Conservation (phyloP, 106 monocot genomes). For the Apostasia ramifera region DNA sequence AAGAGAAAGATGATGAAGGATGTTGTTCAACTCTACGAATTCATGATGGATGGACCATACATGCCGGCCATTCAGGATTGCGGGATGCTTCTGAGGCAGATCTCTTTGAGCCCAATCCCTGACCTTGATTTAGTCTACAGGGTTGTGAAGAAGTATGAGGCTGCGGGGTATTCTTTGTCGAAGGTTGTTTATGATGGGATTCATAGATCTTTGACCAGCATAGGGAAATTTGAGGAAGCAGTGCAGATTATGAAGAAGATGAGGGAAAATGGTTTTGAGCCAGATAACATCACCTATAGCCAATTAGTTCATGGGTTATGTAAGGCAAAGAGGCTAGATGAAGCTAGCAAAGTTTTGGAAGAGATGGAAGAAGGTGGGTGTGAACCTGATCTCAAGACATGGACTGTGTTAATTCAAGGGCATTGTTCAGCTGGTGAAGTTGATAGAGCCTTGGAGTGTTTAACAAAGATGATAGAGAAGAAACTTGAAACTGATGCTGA, state of each 20-base stretch:
- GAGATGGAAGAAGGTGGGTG: constrained; percentile 58
- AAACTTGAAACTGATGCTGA: constrained; percentile 50
- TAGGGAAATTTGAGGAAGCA: constrained; percentile 60
- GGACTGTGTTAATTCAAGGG: constrained; percentile 86
- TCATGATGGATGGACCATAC: constrained; percentile 93
- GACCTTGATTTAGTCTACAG: constrained; percentile 63
- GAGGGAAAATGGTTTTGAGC: constrained; percentile 55
- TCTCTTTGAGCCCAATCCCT: constrained; percentile 34
- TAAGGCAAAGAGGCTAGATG: constrained; percentile 64
- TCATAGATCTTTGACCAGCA: constrained; percentile 69
- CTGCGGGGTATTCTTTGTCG: constrained; percentile 46
- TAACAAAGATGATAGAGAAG: constrained; percentile 63
- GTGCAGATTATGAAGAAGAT: constrained; percentile 61
- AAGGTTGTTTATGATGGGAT: constrained; percentile 88
- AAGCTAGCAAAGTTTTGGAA: constrained; percentile 66
- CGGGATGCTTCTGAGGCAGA: constrained; percentile 56
- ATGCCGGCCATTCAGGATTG: constrained; percentile 76
- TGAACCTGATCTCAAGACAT: constrained; percentile 82
- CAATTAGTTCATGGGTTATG: constrained; percentile 88
- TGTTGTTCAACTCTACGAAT: constrained; percentile 71
- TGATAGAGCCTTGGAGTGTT: constrained; percentile 45
- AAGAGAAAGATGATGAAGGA: constrained; percentile 57
- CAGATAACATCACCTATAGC: constrained; percentile 92
- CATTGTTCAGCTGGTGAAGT: constrained; percentile 51
- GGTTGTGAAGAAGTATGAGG: constrained; percentile 73